Evolutionary conservation across 371 early-diverging fungal species (phyloP).

Genomic region (Mucor circinelloides): DNA sequence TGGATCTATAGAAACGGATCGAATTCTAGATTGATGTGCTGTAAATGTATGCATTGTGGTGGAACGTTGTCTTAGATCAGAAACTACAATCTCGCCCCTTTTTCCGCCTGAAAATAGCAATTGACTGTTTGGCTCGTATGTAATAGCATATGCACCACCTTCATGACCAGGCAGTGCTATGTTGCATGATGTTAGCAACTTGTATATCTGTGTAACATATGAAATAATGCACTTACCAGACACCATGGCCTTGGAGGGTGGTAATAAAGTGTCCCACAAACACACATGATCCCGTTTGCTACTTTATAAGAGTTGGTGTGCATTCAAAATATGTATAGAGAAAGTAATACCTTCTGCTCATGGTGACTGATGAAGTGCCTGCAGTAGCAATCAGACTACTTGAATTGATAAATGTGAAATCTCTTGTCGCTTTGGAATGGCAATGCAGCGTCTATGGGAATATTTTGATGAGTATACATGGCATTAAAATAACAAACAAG

Average conservation of each 20-base stretch:
- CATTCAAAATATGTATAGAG: not conserved
- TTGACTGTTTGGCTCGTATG: conserved; percentile 63
- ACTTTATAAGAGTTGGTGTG: not conserved
- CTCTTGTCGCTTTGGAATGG: conserved; percentile 68
- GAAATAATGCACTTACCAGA: conserved; percentile 42
- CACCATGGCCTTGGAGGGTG: conserved; percentile 60
- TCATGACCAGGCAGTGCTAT: conserved; percentile 53
- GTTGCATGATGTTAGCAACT: not conserved
- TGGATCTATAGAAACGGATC: conserved; percentile 68
- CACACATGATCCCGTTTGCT: conserved; percentile 61
- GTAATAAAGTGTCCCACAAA: conserved; percentile 80
- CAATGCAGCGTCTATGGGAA: conserved; percentile 47
- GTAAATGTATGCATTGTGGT: conserved; percentile 67
- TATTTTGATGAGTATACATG: not conserved
- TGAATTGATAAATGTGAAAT: conserved; percentile 74
- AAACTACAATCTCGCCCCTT: conserved; percentile 79
- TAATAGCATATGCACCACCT: conserved; percentile 68
- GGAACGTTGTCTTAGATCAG: conserved; percentile 73
- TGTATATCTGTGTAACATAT: not conserved
- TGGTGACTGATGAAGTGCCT: conserved; percentile 59
- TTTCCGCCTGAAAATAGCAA: conserved; percentile 76
- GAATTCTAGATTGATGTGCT: conserved; percentile 72
- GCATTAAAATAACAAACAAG: not conserved
- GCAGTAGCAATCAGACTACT: conserved; percentile 77
- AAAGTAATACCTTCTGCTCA: conserved; percentile 65